Base-by-base conservation (phyloP, 176 grass and related monocot species). In the Oryza rufipogon region DNA sequence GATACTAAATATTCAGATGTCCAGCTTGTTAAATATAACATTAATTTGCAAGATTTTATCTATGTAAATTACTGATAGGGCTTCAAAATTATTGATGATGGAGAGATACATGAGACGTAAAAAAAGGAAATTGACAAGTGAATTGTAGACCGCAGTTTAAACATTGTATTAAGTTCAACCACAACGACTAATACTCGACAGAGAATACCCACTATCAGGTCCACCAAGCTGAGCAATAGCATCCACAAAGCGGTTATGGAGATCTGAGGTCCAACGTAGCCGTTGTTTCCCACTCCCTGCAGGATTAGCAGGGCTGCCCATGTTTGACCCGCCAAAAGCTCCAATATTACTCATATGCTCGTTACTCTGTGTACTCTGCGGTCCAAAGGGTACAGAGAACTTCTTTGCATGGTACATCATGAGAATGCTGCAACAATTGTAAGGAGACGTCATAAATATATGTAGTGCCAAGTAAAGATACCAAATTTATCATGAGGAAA, bases 181-280 rank as follows among this genome's bases (percentile, higher is more conserved):
- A 66, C 44, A 51, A 61, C 65, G 68, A 82, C 13, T 39, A 79
- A 66, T 52, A 84, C 76, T 83, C 23, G 38, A 82, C 17, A 79
- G 85, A 91, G 89, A 95, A 91, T 93, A 93, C 92, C 86, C 91
- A 98, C 96, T 91, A 85, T 98, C 96, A 91, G 96, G 93, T 88
- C 96, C 96, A 82, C 96, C 96, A 52, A 98, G 96, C 63, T 98
- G 93, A 11, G 91, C 80, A 7, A 98, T 98, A 49, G 96, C 96
- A 95, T 95, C 89, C 82, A 98, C 96, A 91, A 98, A 98, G 63
- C 93, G 93, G 65, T 90, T 92, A 74, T 98, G 96, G 72, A 98
- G 96, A 89, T 98, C 96, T 41, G 96, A 90, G 56, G 93, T 98
- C 96, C 96, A 98, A 68, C 96, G 78, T 66, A 98, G 63, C 9